phyloP scores from a whole-genome alignment of 1,284 basidiomycete genomes.

The Cutaneotrichosporon cutaneum region DNA sequence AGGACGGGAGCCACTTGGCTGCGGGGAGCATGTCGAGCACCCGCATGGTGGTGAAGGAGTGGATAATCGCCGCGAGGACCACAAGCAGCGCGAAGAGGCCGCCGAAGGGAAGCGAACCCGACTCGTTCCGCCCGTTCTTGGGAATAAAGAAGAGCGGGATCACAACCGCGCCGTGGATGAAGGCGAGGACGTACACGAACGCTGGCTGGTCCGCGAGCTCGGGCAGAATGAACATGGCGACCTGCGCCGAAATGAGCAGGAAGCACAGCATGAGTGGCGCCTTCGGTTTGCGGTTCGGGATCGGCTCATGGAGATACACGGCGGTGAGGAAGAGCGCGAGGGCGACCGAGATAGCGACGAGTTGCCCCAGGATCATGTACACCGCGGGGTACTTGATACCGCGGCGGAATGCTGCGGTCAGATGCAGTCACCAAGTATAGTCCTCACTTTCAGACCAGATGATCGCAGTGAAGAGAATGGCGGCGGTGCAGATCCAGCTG shows the following conservation, averaged over 20 bases:
- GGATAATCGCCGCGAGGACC: conserved; percentile 49
- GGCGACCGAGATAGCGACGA: conserved; percentile 70
- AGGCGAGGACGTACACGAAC: conserved; percentile 63
- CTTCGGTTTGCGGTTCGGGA: conserved; percentile 21
- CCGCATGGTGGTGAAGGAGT: conserved; percentile 48
- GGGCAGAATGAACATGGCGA: conserved; percentile 59
- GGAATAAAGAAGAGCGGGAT: conserved; percentile 56
- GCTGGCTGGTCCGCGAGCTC: conserved; percentile 54
- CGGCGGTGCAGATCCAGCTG: conserved; percentile 68
- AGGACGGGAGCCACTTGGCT: conserved; percentile 11
- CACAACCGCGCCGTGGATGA: conserved; percentile 64
- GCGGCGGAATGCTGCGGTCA: conserved; percentile 53
- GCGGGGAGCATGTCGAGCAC: conserved; percentile 25
- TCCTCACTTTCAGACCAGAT: conserved; percentile 60
- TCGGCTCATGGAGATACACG: conserved; percentile 54
- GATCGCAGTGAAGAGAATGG: conserved; percentile 64
- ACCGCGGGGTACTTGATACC: conserved; percentile 63
- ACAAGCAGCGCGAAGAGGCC: conserved; percentile 55
- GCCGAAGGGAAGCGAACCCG: conserved; percentile 27
- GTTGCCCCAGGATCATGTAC: conserved; percentile 72
- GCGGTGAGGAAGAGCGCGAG: conserved; percentile 66
- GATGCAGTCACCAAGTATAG: not conserved
- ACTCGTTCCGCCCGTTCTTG: conserved; percentile 22
- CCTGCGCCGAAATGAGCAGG: conserved; percentile 58
- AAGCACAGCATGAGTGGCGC: conserved; percentile 51